phyloP scores from a whole-genome alignment of 1,284 basidiomycete genomes.

The Porogramme epimiltina region DNA sequence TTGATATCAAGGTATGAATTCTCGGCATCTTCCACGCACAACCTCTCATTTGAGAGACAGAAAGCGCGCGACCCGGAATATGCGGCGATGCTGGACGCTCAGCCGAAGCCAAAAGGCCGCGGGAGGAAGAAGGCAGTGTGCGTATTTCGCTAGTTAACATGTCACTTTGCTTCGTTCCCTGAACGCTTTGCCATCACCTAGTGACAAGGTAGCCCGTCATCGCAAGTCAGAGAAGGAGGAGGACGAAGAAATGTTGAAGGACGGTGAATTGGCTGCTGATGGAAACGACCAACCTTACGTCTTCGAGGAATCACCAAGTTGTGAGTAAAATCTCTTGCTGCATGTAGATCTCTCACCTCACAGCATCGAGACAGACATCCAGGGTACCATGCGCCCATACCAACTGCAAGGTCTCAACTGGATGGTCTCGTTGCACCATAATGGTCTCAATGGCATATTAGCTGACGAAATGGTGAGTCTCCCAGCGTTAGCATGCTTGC shows the following conservation, averaged over 20 bases:
- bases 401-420: constrained; percentile 97
- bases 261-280: constrained; percentile 77
- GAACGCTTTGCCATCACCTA: constrained; percentile 29
- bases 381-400: constrained; percentile 91
- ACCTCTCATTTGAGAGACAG: constrained; percentile 37
- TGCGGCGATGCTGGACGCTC: constrained; percentile 84
- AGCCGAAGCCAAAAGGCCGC: constrained; percentile 79
- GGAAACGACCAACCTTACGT: constrained; percentile 88
- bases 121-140: constrained; percentile 80
- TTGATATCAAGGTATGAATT: constrained; percentile 81
- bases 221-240: constrained; percentile 98
- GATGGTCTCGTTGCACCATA: constrained; percentile 94
- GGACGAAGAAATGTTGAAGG: constrained; percentile 92
- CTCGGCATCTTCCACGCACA: no score
- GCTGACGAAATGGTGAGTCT: constrained; percentile 88
- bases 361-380: constrained; percentile 62
- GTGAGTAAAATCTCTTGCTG: constrained; percentile 48
- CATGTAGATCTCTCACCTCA: constrained; percentile 3
- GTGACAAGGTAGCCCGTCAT: constrained; percentile 79
- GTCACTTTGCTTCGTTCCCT: not conserved
- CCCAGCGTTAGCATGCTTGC: not conserved
- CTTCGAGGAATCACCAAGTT: constrained; percentile 90
- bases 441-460: constrained; percentile 91
- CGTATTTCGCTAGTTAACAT: constrained; percentile 30
- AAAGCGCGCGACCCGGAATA: constrained; percentile 93